Conservation (phyloP, 768 basidiomycete genomes). For the Sistotremastrum suecicum region DNA sequence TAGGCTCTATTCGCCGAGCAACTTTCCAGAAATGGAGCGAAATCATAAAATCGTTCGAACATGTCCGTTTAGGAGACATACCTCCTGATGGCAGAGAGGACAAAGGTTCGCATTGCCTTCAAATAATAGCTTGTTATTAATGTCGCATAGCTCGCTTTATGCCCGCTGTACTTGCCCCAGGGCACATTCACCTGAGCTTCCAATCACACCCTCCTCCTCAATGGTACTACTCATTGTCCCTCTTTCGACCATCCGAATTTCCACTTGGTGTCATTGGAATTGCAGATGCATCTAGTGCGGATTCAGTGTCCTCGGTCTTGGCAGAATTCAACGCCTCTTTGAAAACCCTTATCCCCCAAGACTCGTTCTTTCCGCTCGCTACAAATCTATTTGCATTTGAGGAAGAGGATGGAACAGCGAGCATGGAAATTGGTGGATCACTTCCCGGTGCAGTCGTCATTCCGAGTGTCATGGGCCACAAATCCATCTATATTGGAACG, state of each 20-base stretch:
- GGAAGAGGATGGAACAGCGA: conserved; percentile 43
- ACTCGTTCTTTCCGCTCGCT: conserved; percentile 62
- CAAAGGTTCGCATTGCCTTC: conserved; percentile 34
- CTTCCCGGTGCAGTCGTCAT: conserved; percentile 61
- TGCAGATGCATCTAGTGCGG: conserved; percentile 47
- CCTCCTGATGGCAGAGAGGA: conserved; percentile 68
- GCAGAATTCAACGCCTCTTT: conserved; percentile 55
- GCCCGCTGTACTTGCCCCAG: conserved; percentile 61
- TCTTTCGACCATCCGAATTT: conserved; percentile 70
- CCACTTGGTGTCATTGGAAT: conserved; percentile 84
- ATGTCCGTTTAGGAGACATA: conserved; percentile 69
- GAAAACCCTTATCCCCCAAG: conserved; percentile 49
- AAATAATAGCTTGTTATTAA: not conserved
- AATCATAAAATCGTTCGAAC: conserved; percentile 60
- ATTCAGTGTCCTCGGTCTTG: conserved; percentile 37
- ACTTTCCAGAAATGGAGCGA: conserved; percentile 61
- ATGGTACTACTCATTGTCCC: conserved; percentile 50
- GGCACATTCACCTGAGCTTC: conserved; percentile 70
- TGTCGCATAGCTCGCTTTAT: conserved; percentile 56
- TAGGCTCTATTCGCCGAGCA: conserved; percentile 57
- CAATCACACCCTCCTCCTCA: conserved; percentile 60
- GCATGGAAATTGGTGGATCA: conserved; percentile 40
- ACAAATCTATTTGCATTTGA: conserved; percentile 81
- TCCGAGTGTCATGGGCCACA: conserved; percentile 77
- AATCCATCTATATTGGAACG: conserved; percentile 77